phyloP scores from a whole-genome alignment of 345 rosid genomes.

The Excoecaria agallocha region DNA sequence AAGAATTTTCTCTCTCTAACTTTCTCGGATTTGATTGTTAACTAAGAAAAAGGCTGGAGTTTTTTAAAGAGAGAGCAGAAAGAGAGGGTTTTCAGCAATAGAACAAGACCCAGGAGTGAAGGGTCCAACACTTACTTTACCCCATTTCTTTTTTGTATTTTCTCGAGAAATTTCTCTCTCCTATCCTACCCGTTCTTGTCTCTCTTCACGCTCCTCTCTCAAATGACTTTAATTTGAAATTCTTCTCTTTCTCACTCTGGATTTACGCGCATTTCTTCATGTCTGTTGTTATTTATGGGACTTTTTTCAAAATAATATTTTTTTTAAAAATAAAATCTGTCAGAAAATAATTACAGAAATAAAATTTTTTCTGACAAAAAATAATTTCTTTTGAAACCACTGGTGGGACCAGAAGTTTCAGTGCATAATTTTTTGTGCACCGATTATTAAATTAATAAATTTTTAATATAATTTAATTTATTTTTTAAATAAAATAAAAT shows the following conservation, averaged over 20 bases:
- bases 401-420: too few species aligned
- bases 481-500: too few species aligned
- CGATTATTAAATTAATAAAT: too few species aligned
- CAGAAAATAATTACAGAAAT: too few species aligned
- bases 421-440: too few species aligned
- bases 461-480: too few species aligned
- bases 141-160: conserved; percentile 45
- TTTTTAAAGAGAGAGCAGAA: not conserved
- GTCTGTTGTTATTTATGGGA: conserved; percentile 1
- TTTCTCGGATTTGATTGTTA: conserved; percentile 1
- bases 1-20: not conserved
- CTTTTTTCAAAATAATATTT: too few species aligned
- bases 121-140: conserved; percentile 17
- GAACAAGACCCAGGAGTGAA: not conserved
- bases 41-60: not conserved
- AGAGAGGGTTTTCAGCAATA: not conserved
- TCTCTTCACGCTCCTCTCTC: conserved; percentile 12
- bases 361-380: too few species aligned
- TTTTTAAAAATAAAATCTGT: too few species aligned
- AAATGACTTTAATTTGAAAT: conserved; percentile 14
- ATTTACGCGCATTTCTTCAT: conserved; percentile 16
- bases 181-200: not conserved
- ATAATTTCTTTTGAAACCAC: too few species aligned
- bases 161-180: conserved; percentile 50
- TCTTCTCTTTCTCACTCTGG: not conserved